phyloP scores from a whole-genome alignment of 306 rosid species.

The Quercus mongolica region DNA sequence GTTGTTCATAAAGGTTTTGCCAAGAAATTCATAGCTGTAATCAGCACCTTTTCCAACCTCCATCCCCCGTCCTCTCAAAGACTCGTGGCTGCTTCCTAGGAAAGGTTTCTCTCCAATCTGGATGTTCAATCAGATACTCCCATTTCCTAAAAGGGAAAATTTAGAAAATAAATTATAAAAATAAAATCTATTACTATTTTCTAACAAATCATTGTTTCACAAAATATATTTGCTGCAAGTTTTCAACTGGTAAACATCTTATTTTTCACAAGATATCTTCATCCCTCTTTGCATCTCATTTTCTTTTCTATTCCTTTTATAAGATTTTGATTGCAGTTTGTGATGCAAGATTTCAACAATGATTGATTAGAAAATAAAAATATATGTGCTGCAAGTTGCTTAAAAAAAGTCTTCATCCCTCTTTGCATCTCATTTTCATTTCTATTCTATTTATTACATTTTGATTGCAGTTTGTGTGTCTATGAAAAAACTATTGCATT shows the following conservation, averaged over 20 bases:
- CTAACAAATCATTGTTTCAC: background rate
- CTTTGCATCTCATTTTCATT: no score
- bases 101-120: slow-evolving; percentile 69
- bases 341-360: no score
- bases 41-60: slow-evolving; percentile 63
- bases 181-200: background rate
- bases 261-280: no score
- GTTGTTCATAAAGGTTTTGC: background rate
- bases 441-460: no score
- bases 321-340: no score
- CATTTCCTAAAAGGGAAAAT: slow-evolving; percentile 46
- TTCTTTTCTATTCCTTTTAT: no score
- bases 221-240: background rate
- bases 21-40: background rate
- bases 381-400: no score
- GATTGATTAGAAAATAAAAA: no score
- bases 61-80: slow-evolving; percentile 53
- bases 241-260: background rate
- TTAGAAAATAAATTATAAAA: background rate
- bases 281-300: no score
- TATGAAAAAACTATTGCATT: no score
- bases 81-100: slow-evolving; percentile 55
- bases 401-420: no score
- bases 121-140: slow-evolving; percentile 68
- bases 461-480: no score